These are phyloP conservation scores for Gleditsia sinensis DNA, from an alignment of 306 rosid genomes.

Conservation along the genomic window DNA sequence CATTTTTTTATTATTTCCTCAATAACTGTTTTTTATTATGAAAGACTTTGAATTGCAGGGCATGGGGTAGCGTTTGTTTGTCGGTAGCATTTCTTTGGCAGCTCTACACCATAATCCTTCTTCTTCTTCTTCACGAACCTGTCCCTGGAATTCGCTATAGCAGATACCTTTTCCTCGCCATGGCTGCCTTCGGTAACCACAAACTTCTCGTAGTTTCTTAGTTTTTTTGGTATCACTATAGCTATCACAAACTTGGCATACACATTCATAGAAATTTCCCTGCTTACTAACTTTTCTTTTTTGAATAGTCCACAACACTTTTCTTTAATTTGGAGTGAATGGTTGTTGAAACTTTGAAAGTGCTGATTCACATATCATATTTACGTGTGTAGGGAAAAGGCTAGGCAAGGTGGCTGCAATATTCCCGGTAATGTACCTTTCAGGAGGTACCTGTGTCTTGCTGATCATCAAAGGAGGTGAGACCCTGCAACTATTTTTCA, in stretches of 20 bases:
- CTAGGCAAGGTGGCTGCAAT: slow-evolving; percentile 46
- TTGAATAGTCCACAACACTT: too few species aligned
- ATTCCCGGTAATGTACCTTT: slow-evolving; percentile 55
- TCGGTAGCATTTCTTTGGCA: slow-evolving; percentile 48
- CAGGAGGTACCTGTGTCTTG: slow-evolving; percentile 49
- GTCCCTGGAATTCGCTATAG: slow-evolving; percentile 44
- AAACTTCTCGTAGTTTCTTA: too few species aligned
- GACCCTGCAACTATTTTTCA: slow-evolving; percentile 45
- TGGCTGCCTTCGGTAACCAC: slow-evolving; percentile 57
- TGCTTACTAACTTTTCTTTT: too few species aligned
- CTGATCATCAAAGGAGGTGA: slow-evolving; percentile 51
- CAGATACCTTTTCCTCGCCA: slow-evolving; percentile 51
- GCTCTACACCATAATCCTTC: slow-evolving; percentile 45
- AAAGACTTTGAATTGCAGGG: slow-evolving; percentile 32
- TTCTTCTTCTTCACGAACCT: slow-evolving; percentile 50
- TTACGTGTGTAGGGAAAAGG: slow-evolving; percentile 26
- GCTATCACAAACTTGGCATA: too few species aligned
- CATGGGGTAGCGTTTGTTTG: slow-evolving; percentile 45
- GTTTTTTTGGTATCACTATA: too few species aligned
- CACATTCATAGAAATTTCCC: too few species aligned
- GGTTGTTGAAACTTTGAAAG: too few species aligned
- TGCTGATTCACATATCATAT: too few species aligned
- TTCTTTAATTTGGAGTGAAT: too few species aligned
- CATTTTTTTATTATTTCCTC: neutral
- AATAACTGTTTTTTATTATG: neutral